phyloP scores from a whole-genome alignment of 352 stramenopile genomes.

The Phytophthora cajani region DNA sequence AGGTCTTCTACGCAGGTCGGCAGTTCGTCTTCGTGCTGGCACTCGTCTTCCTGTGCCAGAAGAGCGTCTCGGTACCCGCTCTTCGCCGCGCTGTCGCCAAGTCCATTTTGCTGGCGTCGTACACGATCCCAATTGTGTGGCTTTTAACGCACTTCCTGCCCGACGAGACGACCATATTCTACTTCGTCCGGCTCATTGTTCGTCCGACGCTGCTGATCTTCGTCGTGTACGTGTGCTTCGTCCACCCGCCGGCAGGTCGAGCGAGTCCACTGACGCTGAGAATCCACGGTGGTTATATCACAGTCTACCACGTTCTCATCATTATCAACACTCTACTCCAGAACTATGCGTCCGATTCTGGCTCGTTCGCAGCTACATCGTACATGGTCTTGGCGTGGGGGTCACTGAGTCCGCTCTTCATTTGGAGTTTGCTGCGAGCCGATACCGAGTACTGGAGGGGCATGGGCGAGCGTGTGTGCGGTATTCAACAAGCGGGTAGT shows the following conservation, averaged over 20 bases:
- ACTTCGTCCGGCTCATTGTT: slow-evolving; percentile 21
- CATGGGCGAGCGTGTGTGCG: slow-evolving; percentile 45
- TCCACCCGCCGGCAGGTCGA: slow-evolving; percentile 38
- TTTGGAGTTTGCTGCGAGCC: slow-evolving; percentile 58
- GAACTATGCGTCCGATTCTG: slow-evolving; percentile 8
- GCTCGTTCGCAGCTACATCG: slow-evolving; percentile 1
- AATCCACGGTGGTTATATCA: slow-evolving; percentile 43
- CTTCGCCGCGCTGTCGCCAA: slow-evolving; percentile 48
- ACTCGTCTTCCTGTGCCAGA: slow-evolving; percentile 62
- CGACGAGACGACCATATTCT: slow-evolving; percentile 24
- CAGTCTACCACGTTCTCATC: slow-evolving; percentile 38
- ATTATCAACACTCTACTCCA: slow-evolving; percentile 29
- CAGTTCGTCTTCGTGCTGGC: slow-evolving; percentile 67
- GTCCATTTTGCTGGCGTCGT: slow-evolving; percentile 49
- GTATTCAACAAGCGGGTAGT: slow-evolving; percentile 28
- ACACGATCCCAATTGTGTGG: slow-evolving; percentile 52
- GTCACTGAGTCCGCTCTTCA: slow-evolving; percentile 43
- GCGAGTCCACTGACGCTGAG: slow-evolving; percentile 35
- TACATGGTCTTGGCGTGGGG: slow-evolving; percentile 41
- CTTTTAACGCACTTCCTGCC: slow-evolving; percentile 24
- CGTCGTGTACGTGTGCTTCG: slow-evolving; percentile 42
- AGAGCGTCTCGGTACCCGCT: slow-evolving; percentile 67
- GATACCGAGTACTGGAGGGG: slow-evolving; percentile 62
- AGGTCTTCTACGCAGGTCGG: slow-evolving; percentile 50
- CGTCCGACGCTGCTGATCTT: slow-evolving; percentile 37